Base-by-base conservation (phyloP, 2,329 filamentous ascomycete species). In the Lojkania enalia region DNA sequence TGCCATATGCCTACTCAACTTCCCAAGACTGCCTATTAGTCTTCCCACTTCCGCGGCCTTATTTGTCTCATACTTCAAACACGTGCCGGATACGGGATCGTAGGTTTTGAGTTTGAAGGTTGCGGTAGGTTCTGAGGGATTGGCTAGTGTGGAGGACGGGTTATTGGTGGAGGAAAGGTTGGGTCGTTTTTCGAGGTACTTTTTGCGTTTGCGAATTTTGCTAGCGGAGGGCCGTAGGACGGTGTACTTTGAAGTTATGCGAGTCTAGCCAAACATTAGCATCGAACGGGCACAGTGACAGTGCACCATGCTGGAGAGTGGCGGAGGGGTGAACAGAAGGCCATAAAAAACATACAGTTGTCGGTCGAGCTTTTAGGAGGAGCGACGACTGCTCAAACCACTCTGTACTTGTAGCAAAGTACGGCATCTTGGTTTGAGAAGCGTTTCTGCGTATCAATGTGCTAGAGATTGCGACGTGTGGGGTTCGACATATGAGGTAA, bases 191-290 rank as follows among this genome's bases (percentile, higher is more conserved):
- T 54, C 55, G 21, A 57, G 57, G 43, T 64, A 67, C 35, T 60
- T 61, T 51, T 64, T 51, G 43, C 64, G 64, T 50, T 68, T 69
- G 32, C 52, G 51, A 42, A 62, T 61, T 48, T 69, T 65, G 33
- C 61, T 55, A 36, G 61, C 37, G 7, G 57, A 58, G 13, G 66
- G 67, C 35, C 77, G 75, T 23, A 77, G 74, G 67, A 92, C 84
- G 67, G 83, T 86, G 82, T 97, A 99, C 78, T 88, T 90, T 53
- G 91, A 96, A 57, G 90, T 95, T 74, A 97, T 89, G 64, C 85
- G 83, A 36, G 92, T 91, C 91, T 96, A 63, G 15, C 60, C 48
- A 58, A 46, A 43, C 6, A 15, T 15, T 33, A 12, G 9, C 7
- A 27, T 27, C 23, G 7, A 27, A 27, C 23, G 23, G n/a, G n/a